phyloP scores from a whole-genome alignment of 2,329 filamentous ascomycete genomes.

The Hysterium pulicare region DNA sequence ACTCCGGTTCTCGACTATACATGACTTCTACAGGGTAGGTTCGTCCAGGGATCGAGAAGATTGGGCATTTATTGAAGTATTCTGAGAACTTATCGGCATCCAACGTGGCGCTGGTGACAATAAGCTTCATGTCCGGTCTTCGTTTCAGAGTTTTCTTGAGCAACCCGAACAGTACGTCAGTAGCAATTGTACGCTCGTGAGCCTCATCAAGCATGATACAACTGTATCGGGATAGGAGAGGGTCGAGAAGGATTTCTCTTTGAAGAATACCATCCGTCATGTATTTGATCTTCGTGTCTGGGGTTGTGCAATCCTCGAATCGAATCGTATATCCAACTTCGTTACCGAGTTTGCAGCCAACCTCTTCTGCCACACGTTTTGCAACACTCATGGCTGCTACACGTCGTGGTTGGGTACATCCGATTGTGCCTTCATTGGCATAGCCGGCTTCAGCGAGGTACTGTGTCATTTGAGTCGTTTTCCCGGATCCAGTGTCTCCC shows the following conservation, averaged over 20 bases:
- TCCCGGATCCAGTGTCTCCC: slow-evolving; percentile 94
- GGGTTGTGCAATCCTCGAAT: slow-evolving; percentile 91
- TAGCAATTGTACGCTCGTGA: slow-evolving; percentile 94
- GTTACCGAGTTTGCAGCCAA: slow-evolving; percentile 88
- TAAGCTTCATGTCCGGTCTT: slow-evolving; percentile 89
- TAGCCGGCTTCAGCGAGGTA: slow-evolving; percentile 93
- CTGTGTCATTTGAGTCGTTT: slow-evolving; percentile 94
- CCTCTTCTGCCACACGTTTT: slow-evolving; percentile 93
- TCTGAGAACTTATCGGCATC: slow-evolving; percentile 97
- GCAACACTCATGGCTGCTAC: slow-evolving; percentile 98
- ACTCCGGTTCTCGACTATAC: slow-evolving; percentile 91
- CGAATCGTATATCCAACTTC: slow-evolving; percentile 98
- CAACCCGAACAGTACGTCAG: slow-evolving; percentile 95
- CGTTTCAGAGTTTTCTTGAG: slow-evolving; percentile 84
- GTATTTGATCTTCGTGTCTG: slow-evolving; percentile 93
- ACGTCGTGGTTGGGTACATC: slow-evolving; percentile 94
- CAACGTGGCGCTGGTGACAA: slow-evolving; percentile 97
- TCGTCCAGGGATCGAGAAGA: slow-evolving; percentile 92
- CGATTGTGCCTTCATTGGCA: slow-evolving; percentile 81
- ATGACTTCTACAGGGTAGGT: slow-evolving; percentile 96
- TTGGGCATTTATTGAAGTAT: slow-evolving; percentile 94
- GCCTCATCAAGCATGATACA: slow-evolving; percentile 98
- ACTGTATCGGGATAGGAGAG: slow-evolving; percentile 86
- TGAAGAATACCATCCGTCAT: slow-evolving; percentile 99
- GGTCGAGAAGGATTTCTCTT: slow-evolving; percentile 94